These are phyloP conservation scores for Pseudogymnoascus sp. DNA, from an alignment of 2,329 filamentous ascomycete species.

Conservation along the genomic window DNA sequence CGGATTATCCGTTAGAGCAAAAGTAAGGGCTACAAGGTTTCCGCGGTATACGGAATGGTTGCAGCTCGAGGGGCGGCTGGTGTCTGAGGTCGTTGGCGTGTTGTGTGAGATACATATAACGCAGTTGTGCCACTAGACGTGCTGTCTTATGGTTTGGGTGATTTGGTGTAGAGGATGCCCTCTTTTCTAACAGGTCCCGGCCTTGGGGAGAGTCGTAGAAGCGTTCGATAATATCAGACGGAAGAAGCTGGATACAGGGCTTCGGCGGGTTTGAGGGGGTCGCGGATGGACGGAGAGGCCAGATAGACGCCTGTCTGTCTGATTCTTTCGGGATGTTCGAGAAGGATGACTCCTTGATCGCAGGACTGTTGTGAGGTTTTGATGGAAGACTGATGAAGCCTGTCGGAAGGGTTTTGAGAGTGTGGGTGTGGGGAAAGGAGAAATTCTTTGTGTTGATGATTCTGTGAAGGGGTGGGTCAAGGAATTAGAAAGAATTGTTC, in stretches of 20 bases:
- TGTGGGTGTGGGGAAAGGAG: neutral
- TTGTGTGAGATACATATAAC: slow-evolving; percentile 37
- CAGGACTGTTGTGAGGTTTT: neutral
- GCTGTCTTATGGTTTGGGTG: slow-evolving; percentile 25
- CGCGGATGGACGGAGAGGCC: slow-evolving; percentile 15
- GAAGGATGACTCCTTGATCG: neutral
- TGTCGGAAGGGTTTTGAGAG: neutral
- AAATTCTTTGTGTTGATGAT: slow-evolving; percentile 4
- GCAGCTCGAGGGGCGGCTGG: slow-evolving; percentile 89
- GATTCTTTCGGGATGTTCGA: neutral
- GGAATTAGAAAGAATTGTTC: slow-evolving; percentile 9
- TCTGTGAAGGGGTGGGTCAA: slow-evolving; percentile 2
- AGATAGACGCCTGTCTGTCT: slow-evolving; percentile 5
- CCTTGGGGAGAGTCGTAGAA: slow-evolving; percentile 9
- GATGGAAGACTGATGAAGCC: slow-evolving; percentile 4
- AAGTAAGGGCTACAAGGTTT: slow-evolving; percentile 86
- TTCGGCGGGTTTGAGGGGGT: slow-evolving; percentile 6
- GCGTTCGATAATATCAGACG: slow-evolving; percentile 12
- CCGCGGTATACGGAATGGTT: slow-evolving; percentile 91
- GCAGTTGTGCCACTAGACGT: slow-evolving; percentile 29
- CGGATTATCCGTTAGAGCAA: slow-evolving; percentile 81
- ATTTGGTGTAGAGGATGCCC: slow-evolving; percentile 19
- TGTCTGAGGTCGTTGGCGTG: slow-evolving; percentile 83
- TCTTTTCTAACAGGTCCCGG: slow-evolving; percentile 16
- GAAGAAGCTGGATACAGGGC: slow-evolving; percentile 10